Evolutionary conservation across 441 rosid genomes (phyloP), one percentile per base, ranked within the genome.

Genomic region (Hura crepitans): DNA sequence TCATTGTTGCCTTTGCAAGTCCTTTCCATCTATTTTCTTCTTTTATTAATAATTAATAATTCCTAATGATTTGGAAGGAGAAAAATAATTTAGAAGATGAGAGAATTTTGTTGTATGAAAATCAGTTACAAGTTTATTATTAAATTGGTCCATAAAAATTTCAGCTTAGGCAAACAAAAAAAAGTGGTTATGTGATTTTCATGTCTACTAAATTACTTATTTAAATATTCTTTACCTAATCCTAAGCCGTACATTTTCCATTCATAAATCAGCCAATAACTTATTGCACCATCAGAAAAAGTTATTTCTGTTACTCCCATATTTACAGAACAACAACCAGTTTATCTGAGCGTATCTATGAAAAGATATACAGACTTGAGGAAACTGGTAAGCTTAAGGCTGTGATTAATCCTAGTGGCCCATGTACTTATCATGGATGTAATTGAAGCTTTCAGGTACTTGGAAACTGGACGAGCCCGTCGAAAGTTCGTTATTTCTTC

Each of bases 401-500:
- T n/a, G 63, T 76, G 46, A 75, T 80, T 10, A 83, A 84, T 76
- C 85, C 85, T 0, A 66, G 78, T 0, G 83, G 83, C 11, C 82
- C 83, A 10, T 84, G 80, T 68, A 67, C 69, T 23, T 81, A n/a
- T 84, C 45, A 30, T 53, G 6, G 79, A 84, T 27, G 85, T 80
- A 6, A 35, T 76, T 1, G 85, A 84, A 74, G 87, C 85, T 63
- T 78, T 81, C 66, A 42, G 75, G 27, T 58, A 84, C 55, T 47
- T 84, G 17, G 87, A 81, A 68, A 84, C 83, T 0, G 82, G 85
- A 58, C 72, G 87, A 62, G 85, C 82, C 45, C 68, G 71, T 35
- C 85, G 87, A 49, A 84, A 84, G 69, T 82, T 81, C 0, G 75
- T 81, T 42, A 65, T 84, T 68, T 75, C 81, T 63, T 65, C 73